Base-by-base conservation (phyloP, 1,284 basidiomycete genomes). In the Vanrija humicola region DNA sequence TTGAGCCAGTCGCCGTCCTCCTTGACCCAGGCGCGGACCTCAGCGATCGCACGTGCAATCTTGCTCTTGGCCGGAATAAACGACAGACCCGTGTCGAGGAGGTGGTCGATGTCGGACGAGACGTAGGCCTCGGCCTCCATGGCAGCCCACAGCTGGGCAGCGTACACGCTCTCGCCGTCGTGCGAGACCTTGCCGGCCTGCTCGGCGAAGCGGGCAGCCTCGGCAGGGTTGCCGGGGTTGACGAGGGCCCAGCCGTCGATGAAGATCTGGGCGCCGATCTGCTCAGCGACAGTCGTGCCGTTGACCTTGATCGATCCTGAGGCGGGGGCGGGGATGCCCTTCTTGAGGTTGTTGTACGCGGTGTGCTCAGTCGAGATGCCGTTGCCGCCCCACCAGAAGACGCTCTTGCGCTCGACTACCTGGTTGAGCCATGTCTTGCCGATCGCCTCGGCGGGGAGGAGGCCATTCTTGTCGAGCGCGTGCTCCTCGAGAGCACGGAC, bases 351-450 rank as follows among this genome's bases (percentile, higher is more conserved):
- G 28, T 62, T 43, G 43, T 18, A 69, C 61, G 66, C 58, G 64
- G 68, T 59, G 55, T 65, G 69, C 64, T 76, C 76, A 14, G 68
- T 63, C 12, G 73, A 75, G 42, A 51, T 51, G 12, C 50, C 50
- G 26, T 43, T 43, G 5, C 50, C 50, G 18, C 50, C 50, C 50
- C 50, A 51, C 50, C 50, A 51, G 39, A 51, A 51, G 23, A 51
- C 42, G 29, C 50, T 51, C 42, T 51, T 43, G 12, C 45, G 43
- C 40, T 51, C 50, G 19, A 51, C 50, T 3, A 43, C 50, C n/a
- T 19, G 25, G 43, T 51, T 51, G 50, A 51, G 50, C 50, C 50
- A 51, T 9, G 50, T 51, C 42, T 51, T 51, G 42, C 50, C 50
- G 23, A 51, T 51, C 6, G 50, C 50, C 18, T n/a, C 14, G 50